Evolutionary conservation across 257 asterid genomes (phyloP).

Genomic region (Nicotiana paniculata): DNA sequence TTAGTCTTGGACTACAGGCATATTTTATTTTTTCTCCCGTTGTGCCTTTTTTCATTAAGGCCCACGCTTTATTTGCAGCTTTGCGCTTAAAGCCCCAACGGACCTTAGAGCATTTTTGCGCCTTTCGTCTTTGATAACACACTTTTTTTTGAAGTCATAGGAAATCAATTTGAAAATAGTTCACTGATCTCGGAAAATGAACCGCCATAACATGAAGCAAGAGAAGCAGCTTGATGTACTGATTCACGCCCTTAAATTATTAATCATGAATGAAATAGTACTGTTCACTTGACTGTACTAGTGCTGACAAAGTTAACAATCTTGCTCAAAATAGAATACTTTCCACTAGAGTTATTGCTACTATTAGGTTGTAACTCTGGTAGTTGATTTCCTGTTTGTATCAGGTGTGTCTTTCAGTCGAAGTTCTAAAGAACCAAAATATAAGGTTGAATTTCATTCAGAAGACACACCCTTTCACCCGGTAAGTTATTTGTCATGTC

Average conservation of each 20-base stretch:
- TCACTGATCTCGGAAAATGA: neutral
- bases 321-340: neutral
- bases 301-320: neutral
- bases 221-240: neutral
- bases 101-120: too few species aligned
- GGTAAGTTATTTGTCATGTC: constrained; percentile 38
- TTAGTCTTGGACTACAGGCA: too few species aligned
- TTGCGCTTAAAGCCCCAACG: too few species aligned
- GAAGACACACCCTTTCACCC: constrained; percentile 74
- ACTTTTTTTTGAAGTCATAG: neutral
- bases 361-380: neutral
- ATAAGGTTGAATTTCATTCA: constrained; percentile 72
- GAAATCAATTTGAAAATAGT: neutral
- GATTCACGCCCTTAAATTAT: neutral
- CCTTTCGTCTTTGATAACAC: too few species aligned
- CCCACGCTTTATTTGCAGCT: too few species aligned
- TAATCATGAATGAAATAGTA: neutral
- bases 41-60: too few species aligned
- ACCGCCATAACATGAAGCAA: neutral
- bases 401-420: constrained; percentile 69
- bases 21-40: too few species aligned
- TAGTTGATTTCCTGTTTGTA: constrained; percentile 1
- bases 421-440: constrained; percentile 87
- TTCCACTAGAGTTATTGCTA: neutral
- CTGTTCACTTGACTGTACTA: neutral